Base-by-base conservation (phyloP, 768 basidiomycete species). In the Sporobolomyces roseus region DNA sequence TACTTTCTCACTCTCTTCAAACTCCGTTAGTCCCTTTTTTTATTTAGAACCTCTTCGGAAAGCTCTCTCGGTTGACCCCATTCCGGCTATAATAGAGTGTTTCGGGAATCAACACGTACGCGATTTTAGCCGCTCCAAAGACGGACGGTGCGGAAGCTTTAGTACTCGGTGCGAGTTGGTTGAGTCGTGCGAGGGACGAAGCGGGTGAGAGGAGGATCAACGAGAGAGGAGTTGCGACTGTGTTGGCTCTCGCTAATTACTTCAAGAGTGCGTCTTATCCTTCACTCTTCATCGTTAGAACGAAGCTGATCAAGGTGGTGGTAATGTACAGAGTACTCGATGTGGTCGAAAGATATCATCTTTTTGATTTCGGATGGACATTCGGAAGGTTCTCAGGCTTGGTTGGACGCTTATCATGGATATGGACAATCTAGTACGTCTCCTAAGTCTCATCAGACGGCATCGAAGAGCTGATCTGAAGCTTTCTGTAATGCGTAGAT, bases 281-380 rank as follows among this genome's bases (percentile, higher is more conserved):
- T 56, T 29, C 2, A 38, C 14, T 29, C 30, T 8, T 1, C 46
- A 19, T 10, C 45, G 43, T 23, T 16, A 32, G 9, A 30, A 27
- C 30, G 6, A 13, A 5, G 4, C 17, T 29, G 45, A 35, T 29
- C 45, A 14, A 48, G 61, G 5, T n/a, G 16, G 8, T 23, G 27
- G 7, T 19, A 13, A 3, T 38, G 6, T 14, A 8, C 74, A 93
- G 91, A 83, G 38, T 88, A 89, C 74, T 90, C 91, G 27, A 83
- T 91, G 43, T 99, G 96, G 94, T 89, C 93, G 1, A 94, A 93
- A 77, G 93, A 98, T 74, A 82, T 99, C 63, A 79, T 97, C 23
- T 88, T 98, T 67, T 85, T 99, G 32, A 81, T 97, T 67, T 88
- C 88, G 51, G 94, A 97, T 70, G 90, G 86, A 2, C 86, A 93